Percentiles rank a stretch among this genome's conserved stretches.
Conservation (phyloP, 2,329 filamentous ascomycete species). For the Alternaria longipes region DNA sequence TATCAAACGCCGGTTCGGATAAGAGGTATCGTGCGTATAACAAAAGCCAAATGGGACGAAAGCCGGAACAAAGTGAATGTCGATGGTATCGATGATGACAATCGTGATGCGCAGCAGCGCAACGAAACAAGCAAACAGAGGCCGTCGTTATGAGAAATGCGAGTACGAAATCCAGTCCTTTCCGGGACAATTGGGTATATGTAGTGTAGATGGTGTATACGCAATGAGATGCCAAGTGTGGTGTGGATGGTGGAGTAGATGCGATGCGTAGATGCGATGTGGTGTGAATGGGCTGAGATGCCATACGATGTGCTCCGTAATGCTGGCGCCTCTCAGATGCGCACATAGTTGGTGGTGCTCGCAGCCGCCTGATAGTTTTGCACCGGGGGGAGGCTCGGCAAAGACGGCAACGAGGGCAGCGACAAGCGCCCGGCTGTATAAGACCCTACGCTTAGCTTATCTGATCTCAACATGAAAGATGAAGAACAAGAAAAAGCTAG, state of each 20-base stretch:
- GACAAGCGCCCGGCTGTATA: constrained; percentile 35
- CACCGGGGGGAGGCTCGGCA: constrained; percentile 22
- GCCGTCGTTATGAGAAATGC: constrained; percentile 4
- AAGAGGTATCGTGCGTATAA: neutral
- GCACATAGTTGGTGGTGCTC: constrained; percentile 32
- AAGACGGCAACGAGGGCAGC: constrained; percentile 32
- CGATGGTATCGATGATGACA: neutral
- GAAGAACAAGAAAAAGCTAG: constrained; percentile 21
- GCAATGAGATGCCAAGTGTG: no score
- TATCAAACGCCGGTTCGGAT: neutral
- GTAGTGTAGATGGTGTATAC: neutral
- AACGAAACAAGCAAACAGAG: neutral
- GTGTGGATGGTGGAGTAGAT: neutral
- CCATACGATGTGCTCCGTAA: neutral
- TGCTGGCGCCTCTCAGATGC: constrained; percentile 24
- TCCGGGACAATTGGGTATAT: constrained; percentile 12
- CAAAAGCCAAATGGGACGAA: no score
- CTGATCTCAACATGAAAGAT: constrained; percentile 22
- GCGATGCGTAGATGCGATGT: neutral
- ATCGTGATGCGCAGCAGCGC: neutral
- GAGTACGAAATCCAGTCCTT: neutral
- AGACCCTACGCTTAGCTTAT: constrained; percentile 35
- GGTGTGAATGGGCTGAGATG: neutral
- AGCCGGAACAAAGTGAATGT: neutral
- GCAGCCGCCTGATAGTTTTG: constrained; percentile 39